phyloP scores from a whole-genome alignment of 345 rosid genomes.

The Psidium friedrichsthalianum region DNA sequence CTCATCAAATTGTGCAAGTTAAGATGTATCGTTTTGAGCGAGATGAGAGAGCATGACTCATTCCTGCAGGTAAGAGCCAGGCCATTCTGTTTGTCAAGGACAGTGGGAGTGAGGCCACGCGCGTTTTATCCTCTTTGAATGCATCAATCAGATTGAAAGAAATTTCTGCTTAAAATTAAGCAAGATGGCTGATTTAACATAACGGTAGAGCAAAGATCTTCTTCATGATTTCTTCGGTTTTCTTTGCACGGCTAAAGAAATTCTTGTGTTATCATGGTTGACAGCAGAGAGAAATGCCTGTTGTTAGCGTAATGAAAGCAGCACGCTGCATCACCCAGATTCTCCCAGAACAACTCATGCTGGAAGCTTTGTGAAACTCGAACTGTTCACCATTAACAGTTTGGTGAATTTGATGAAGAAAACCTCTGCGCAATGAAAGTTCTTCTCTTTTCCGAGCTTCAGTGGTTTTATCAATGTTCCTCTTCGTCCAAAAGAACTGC shows the following conservation, averaged over 20 bases:
- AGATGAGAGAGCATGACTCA: conserved; percentile 64
- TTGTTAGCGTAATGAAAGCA: not conserved
- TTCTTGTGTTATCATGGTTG: not conserved
- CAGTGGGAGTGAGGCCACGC: not conserved
- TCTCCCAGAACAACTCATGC: not conserved
- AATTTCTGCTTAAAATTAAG: not conserved
- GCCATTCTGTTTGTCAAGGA: not conserved
- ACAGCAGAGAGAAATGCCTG: not conserved
- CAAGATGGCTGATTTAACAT: not conserved
- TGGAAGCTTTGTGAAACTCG: not conserved
- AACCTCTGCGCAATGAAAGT: not conserved
- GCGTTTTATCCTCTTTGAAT: not conserved
- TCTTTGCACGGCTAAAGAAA: not conserved
- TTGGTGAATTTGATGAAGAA: no score
- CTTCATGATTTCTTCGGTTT: not conserved
- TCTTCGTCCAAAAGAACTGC: not conserved
- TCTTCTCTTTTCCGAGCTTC: not conserved
- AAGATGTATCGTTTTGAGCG: conserved; percentile 56
- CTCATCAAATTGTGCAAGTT: conserved; percentile 22
- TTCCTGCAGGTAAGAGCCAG: conserved; percentile 40
- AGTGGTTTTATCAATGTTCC: not conserved
- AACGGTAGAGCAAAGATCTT: not conserved
- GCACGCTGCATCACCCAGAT: not conserved
- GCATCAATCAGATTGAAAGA: not conserved
- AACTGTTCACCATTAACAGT: no score